These are phyloP conservation scores for Castanea sativa DNA, from an alignment of 306 rosid species.

Conservation along the genomic window DNA sequence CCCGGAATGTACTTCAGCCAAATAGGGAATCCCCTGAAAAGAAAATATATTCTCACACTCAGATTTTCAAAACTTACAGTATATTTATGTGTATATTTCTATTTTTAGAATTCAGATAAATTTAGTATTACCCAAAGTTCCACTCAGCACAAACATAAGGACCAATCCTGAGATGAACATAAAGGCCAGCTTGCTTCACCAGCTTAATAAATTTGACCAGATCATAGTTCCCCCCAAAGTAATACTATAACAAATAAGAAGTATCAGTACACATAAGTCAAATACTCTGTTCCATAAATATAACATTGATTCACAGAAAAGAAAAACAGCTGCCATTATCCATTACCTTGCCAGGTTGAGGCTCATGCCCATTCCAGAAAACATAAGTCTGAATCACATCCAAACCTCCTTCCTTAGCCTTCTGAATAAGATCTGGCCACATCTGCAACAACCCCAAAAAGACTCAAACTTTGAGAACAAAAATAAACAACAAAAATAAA, in stretches of 20 bases:
- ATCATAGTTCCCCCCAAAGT: conserved; percentile 92
- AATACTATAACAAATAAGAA: conserved; percentile 47
- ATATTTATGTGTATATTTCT: not conserved
- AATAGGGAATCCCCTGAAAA: conserved; percentile 90
- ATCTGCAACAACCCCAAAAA: conserved; percentile 50
- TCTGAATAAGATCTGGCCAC: conserved; percentile 99
- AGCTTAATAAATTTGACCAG: conserved; percentile 86
- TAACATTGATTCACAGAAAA: conserved; percentile 11
- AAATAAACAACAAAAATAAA: conserved; percentile 1
- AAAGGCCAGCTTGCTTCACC: conserved; percentile 92
- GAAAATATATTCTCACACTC: not conserved
- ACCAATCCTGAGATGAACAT: conserved; percentile 90
- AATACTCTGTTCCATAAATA: not conserved
- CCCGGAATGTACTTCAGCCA: conserved; percentile 98
- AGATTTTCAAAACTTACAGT: conserved; percentile 1
- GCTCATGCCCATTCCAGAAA: conserved; percentile 99
- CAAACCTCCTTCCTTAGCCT: conserved; percentile 96
- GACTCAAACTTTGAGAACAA: not conserved
- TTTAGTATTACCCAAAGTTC: conserved; percentile 82
- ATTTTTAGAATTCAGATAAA: not conserved
- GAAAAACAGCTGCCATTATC: conserved; percentile 19
- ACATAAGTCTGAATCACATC: conserved; percentile 97
- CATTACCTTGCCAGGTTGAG: conserved; percentile 85
- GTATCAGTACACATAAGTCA: conserved; percentile 5
- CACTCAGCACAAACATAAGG: conserved; percentile 99